Base-by-base conservation (phyloP, 129 eudicot species). In the Heracleum sosnowskyi region DNA sequence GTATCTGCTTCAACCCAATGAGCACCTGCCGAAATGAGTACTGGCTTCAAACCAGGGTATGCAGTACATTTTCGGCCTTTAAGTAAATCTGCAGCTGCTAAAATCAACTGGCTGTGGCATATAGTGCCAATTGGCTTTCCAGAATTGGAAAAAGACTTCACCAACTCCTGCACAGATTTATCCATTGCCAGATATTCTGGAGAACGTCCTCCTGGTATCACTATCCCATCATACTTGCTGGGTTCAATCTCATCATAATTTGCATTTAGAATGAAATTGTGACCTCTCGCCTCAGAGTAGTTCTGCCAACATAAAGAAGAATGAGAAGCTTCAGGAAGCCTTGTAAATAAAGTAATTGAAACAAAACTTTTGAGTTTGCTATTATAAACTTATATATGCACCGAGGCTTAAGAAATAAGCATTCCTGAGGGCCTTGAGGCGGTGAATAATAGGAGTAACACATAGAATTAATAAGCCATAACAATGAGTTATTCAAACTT, bases 181-280 rank as follows among this genome's bases (percentile, higher is more conserved):
- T 91, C 73, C 88, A 90, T 85, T 4, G 97, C 93, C 55, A 94
- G 98, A 87, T 94, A 94, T 82, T 94, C 98, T 0, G 98, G 93
- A 76, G 98, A 88, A 77, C 98, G 90, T 29, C 96, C 98, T 46
- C 98, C 97, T 36, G 93, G 96, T 76, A 94, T 83, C 40, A 94
- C 79, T 73, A 94, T 77, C 10, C 97, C 98, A 77, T 88, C 96
- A 79, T 94, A 94, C 34, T 85, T 83, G 84, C 82, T 85, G 74
- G 91, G 78, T 64, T 91, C 93, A 49, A 90, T 83, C 49, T 90
- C 93, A 79, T 90, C 92, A 81, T 90, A 94, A 41, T 88, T 86
- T 69, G 98, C 97, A 87, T 94, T 94, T 20, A 94, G 90, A 76
- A 88, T 70, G 81, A 94, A 94, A 87, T 94, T 94, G 84, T 94